phyloP scores from a whole-genome alignment of 768 basidiomycete species.

The Leccinum truebloodii region DNA sequence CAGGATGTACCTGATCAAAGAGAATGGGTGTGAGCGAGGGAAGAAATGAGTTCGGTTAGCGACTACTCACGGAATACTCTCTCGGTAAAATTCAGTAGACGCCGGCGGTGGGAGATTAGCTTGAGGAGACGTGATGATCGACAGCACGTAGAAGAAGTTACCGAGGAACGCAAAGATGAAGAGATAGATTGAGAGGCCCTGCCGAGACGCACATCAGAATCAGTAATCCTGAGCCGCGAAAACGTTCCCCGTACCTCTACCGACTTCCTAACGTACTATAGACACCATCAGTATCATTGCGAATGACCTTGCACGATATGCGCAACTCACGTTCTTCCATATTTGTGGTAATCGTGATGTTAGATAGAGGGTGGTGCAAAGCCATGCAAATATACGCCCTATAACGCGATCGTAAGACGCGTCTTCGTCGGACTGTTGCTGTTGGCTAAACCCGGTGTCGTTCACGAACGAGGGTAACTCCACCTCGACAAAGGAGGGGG shows the following conservation, averaged over 20 bases:
- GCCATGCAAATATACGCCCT: slow-evolving; percentile 93
- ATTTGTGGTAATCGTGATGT: slow-evolving; percentile 96
- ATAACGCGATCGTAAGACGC: slow-evolving; percentile 59
- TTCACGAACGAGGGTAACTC: slow-evolving; percentile 18
- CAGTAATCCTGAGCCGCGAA: slow-evolving; percentile 5
- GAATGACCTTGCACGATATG: background rate
- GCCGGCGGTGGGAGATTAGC: slow-evolving; percentile 56
- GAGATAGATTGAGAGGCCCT: slow-evolving; percentile 92
- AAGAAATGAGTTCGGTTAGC: background rate
- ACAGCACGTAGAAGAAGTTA: slow-evolving; percentile 90
- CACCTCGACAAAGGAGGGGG: slow-evolving; percentile 13
- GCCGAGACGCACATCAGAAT: slow-evolving; percentile 9
- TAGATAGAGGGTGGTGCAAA: slow-evolving; percentile 89
- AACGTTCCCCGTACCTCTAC: slow-evolving; percentile 58
- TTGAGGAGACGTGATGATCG: slow-evolving; percentile 79
- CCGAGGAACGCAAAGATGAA: slow-evolving; percentile 94
- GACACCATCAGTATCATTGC: slow-evolving; percentile 3
- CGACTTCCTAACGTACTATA: slow-evolving; percentile 83
- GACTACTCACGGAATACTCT: slow-evolving; percentile 78
- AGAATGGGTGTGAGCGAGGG: slow-evolving; percentile 1
- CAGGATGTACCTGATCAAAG: slow-evolving; percentile 66
- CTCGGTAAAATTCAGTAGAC: slow-evolving; percentile 67
- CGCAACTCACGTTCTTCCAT: slow-evolving; percentile 86
- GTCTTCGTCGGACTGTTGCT: slow-evolving; percentile 22
- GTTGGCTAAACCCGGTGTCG: slow-evolving; percentile 7